phyloP scores from a whole-genome alignment of 441 rosid genomes.

The Gossypium lobatum region DNA sequence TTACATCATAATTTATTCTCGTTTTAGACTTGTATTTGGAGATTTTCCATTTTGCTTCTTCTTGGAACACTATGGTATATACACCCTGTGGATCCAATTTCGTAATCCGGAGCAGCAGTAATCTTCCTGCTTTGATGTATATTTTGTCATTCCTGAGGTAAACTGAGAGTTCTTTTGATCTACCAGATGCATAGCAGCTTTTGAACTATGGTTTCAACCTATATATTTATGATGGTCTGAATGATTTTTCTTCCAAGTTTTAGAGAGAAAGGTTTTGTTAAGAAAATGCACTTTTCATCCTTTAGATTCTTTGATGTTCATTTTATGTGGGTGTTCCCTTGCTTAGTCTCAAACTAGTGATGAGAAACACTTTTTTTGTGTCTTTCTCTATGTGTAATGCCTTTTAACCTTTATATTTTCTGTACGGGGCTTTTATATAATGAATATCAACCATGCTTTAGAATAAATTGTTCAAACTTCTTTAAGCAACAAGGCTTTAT shows the following conservation, averaged over 20 bases:
- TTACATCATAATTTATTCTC: slow-evolving; percentile 16
- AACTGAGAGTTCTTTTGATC: background rate
- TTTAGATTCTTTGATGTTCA: background rate
- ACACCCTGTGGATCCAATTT: background rate
- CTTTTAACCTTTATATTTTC: background rate
- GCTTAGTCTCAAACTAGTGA: background rate
- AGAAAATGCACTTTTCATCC: background rate
- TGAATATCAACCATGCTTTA: background rate
- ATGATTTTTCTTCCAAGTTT: background rate
- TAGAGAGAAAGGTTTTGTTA: background rate
- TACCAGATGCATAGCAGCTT: background rate
- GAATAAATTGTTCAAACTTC: background rate
- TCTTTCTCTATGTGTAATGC: background rate
- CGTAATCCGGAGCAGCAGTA: background rate
- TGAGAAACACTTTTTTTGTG: background rate
- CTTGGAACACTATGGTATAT: background rate
- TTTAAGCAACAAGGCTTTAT: background rate
- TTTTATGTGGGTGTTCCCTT: background rate
- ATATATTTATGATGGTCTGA: background rate
- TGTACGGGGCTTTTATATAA: background rate
- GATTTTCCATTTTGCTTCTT: background rate
- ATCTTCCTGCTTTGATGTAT: background rate
- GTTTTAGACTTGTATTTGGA: background rate
- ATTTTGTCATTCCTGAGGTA: background rate
- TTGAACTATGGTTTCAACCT: background rate